Base-by-base conservation (phyloP, 2,329 filamentous ascomycete species). In the Aspergillus sp. region DNA sequence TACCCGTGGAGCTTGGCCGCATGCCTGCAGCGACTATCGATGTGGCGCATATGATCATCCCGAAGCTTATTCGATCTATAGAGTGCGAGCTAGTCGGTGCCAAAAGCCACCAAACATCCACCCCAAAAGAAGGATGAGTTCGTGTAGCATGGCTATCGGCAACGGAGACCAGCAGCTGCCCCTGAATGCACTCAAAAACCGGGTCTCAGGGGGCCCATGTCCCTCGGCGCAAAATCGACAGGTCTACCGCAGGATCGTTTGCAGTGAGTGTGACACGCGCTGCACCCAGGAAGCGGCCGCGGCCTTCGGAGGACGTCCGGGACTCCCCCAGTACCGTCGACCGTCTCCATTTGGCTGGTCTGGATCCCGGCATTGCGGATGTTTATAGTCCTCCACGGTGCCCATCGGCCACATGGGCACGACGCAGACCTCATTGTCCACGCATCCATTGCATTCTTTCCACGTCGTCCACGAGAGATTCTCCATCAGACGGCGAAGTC, bases 401-500 rank as follows among this genome's bases (percentile, higher is more conserved):
- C 84, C 84, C 63, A 78, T 72, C 0, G 84, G 84, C 83, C 83
- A 87, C 61, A 87, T 84, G 1, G 83, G 82, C n/a, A 86, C 72
- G 43, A 82, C 77, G 55, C 83, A 83, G 2, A 84, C 66, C 65
- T 87, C 78, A 42, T 81, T 75, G 7, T 74, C 71, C 0, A 60
- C 65, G 61, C 85, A 87, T 1, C 74, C 73, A 6, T 73, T 70
- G 47, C 82, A 82, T 46, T 78, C 73, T 59, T 82, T 84, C 82
- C 82, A 87, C 0, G 69, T 75, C 3, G 81, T 76, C 85, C 85
- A 88, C 6, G 74, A 73, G 2, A 88, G 71, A 51, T 78, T 79
- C 1, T 67, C 55, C 17, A 79, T 75, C 14, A 87, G 62, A 0
- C 65, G 56, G 6, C 67, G 59, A 14, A 81, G 56, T 2, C 60